These are phyloP conservation scores for Neonectria punicea DNA, from an alignment of 2,329 filamentous ascomycete species.

Conservation along the genomic window DNA sequence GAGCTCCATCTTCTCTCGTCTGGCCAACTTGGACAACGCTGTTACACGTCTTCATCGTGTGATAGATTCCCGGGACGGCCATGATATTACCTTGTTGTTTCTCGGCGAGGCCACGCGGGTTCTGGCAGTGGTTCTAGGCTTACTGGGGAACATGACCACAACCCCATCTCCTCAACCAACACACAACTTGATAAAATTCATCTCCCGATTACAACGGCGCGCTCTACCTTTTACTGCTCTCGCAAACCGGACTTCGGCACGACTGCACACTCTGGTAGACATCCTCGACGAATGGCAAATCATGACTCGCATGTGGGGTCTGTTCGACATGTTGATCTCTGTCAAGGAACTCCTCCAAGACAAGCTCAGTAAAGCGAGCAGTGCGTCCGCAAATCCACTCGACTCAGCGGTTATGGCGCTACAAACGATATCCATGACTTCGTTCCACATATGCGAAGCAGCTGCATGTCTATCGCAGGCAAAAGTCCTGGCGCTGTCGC, in stretches of 20 bases:
- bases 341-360: not conserved
- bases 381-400: not conserved
- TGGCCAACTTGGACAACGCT: not conserved
- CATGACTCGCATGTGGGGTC: constrained; percentile 20
- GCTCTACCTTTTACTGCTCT: not conserved
- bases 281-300: constrained; percentile 26
- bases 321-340: constrained; percentile 23
- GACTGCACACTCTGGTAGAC: constrained; percentile 12
- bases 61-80: constrained; percentile 14
- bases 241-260: not conserved
- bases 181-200: not conserved
- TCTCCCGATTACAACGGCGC: not conserved
- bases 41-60: constrained; percentile 10
- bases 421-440: constrained; percentile 7
- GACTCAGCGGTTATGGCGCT: not conserved
- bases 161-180: not conserved
- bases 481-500: constrained; percentile 11
- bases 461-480: constrained; percentile 6
- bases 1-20: not conserved
- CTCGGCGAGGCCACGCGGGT: constrained; percentile 14
- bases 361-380: not conserved
- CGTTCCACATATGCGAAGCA: constrained; percentile 20
- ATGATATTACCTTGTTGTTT: constrained; percentile 20
- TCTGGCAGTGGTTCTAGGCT: constrained; percentile 10
- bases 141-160: not conserved